Evolutionary conservation across 768 basidiomycete genomes (phyloP), one percentile per base, ranked within the genome.

Genomic region (Psilocybe tampanensis): DNA sequence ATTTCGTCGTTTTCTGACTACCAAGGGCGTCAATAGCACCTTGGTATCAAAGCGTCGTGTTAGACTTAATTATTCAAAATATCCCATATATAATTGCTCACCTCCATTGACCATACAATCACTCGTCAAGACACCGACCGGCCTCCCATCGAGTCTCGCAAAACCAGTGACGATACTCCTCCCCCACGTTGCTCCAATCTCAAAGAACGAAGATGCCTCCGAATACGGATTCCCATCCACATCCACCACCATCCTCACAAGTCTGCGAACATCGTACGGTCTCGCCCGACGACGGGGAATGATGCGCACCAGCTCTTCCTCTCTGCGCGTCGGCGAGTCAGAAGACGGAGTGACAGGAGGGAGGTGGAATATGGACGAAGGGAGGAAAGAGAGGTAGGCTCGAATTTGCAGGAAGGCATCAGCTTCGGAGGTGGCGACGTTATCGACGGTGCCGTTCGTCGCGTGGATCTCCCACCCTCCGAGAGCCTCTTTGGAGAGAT

Each of bases 11-110:
- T 47, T 77, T 77, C 56, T 75, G 76, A 54, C 72, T 73, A 7
- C 74, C 76, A 18, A 74, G 57, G 0, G 76, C 74, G 59, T 74
- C 74, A 32, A 76, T 74, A 1, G 73, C 76, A 54, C 76, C 75
- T 76, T n/a, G n/a, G 12, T n/a, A n/a, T n/a, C n/a, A n/a, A n/a
- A n/a, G n/a, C n/a, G n/a, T n/a, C n/a, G n/a, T n/a, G n/a, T n/a
- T n/a, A n/a, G n/a, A n/a, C n/a, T n/a, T n/a, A n/a, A n/a, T n/a
- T n/a, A n/a, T n/a, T n/a, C n/a, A n/a, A n/a, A n/a, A 23, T 52
- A 19, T 29, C 29, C 29, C 29, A 32, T 42, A 12, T 13, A 42
- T 33, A 42, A 42, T 1, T 18, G 15, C 29, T 22, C 13, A 74
- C 74, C 76, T 59, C 76, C 76, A 42, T 74, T 74, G 18, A 74